Conservation (phyloP, 169 alveolate species). For the Eimeria brunetti region DNA sequence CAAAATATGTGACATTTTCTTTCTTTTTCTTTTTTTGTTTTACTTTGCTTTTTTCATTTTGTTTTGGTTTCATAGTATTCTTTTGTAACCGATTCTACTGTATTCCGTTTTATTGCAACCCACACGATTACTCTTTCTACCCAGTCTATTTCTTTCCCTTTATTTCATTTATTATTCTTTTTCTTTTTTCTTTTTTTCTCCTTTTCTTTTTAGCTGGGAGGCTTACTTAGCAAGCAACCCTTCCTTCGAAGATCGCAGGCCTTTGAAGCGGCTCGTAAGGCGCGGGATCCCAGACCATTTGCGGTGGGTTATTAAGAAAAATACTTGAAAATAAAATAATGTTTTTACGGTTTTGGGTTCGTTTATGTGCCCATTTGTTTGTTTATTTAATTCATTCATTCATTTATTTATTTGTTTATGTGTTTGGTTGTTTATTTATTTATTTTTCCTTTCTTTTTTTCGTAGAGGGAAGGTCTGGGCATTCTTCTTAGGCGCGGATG, state of each 20-base stretch:
- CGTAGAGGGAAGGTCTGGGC: conserved; percentile 52
- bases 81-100: not conserved
- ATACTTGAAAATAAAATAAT: no score
- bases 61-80: no score
- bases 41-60: not conserved
- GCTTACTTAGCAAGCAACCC: conserved; percentile 42
- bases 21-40: not conserved
- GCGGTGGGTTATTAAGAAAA: conserved; percentile 36
- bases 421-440: not conserved
- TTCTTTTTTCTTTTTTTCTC: not conserved
- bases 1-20: no score
- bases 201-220: conserved; percentile 75
- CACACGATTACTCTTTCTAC: not conserved
- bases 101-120: not conserved
- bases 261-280: conserved; percentile 59
- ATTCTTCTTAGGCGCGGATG: not conserved
- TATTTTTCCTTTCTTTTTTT: not conserved
- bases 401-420: not conserved
- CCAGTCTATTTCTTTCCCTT: not conserved
- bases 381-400: not conserved
- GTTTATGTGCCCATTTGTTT: no score
- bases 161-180: not conserved
- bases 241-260: not conserved
- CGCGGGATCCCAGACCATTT: conserved; percentile 74
- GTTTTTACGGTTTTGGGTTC: no score